Conservation (phyloP, 495 filamentous ascomycete species). For the Penicillium goetzii region DNA sequence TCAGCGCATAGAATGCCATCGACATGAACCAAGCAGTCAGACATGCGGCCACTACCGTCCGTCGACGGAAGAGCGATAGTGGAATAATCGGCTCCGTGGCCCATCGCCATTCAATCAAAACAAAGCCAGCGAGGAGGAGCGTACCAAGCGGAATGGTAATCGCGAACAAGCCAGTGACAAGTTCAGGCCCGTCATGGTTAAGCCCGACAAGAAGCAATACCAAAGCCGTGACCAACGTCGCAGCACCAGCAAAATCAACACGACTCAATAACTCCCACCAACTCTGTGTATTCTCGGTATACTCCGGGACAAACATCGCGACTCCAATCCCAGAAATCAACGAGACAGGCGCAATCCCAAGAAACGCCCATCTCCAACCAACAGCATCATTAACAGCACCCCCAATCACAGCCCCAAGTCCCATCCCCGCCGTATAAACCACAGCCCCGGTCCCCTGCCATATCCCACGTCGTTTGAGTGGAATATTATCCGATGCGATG, state of each 20-base stretch:
- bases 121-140: conserved; percentile 7
- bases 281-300: neutral
- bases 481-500: conserved; percentile 24
- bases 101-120: conserved; percentile 20
- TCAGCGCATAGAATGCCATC: conserved; percentile 19
- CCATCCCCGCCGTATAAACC: conserved; percentile 22
- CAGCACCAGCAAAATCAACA: conserved; percentile 20
- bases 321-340: conserved; percentile 13
- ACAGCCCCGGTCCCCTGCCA: conserved; percentile 23
- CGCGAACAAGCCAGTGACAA: neutral
- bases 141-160: conserved; percentile 12
- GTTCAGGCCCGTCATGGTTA: conserved; percentile 15
- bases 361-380: conserved; percentile 27
- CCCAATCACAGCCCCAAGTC: conserved; percentile 19
- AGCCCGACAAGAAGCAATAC: conserved; percentile 19
- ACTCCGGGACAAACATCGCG: conserved; percentile 14
- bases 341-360: conserved; percentile 23
- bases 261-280: conserved; percentile 13
- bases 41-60: conserved; percentile 22
- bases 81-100: conserved; percentile 25
- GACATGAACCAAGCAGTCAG: conserved; percentile 28
- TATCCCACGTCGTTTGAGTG: conserved; percentile 15
- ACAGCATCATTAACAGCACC: conserved; percentile 19
- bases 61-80: conserved; percentile 16
- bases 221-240: conserved; percentile 19